phyloP scores from a whole-genome alignment of 805 yeast genomes.

The Yarrowia sp. region DNA sequence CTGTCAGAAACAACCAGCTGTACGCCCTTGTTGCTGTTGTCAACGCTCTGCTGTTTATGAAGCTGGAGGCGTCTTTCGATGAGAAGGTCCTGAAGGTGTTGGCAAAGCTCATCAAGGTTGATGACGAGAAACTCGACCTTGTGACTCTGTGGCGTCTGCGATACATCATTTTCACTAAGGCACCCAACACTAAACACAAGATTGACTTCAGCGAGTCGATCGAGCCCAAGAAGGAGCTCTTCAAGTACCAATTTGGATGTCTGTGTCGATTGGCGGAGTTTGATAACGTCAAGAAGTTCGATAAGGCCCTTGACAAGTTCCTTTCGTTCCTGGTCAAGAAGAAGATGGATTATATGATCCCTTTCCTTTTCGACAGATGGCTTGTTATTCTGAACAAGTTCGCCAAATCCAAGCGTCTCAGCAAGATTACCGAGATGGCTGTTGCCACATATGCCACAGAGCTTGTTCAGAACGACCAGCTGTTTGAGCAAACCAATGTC shows the following conservation, averaged over 20 bases:
- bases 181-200: not conserved
- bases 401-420: slow-evolving; percentile 7
- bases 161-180: slow-evolving; percentile 11
- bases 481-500: not conserved
- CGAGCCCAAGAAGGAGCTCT: not conserved
- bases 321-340: not conserved
- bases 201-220: not conserved
- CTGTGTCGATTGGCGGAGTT: slow-evolving; percentile 19
- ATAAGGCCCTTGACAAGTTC: slow-evolving; percentile 2
- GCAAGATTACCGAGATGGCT: slow-evolving; percentile 1
- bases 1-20: slow-evolving; percentile 1
- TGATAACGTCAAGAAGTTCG: slow-evolving; percentile 3
- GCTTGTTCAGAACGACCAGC: slow-evolving; percentile 6
- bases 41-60: not conserved
- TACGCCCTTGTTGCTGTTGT: slow-evolving; percentile 12
- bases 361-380: slow-evolving; percentile 21
- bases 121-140: not conserved
- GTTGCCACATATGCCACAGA: not conserved
- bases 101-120: not conserved
- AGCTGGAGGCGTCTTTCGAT: slow-evolving; percentile 1
- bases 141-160: slow-evolving; percentile 14
- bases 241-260: slow-evolving; percentile 1
- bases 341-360: not conserved
- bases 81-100: slow-evolving; percentile 6
- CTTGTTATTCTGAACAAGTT: not conserved